Evolutionary conservation across 805 yeast species (phyloP).

Genomic region (Kodamaea kaohsiungensis): DNA sequence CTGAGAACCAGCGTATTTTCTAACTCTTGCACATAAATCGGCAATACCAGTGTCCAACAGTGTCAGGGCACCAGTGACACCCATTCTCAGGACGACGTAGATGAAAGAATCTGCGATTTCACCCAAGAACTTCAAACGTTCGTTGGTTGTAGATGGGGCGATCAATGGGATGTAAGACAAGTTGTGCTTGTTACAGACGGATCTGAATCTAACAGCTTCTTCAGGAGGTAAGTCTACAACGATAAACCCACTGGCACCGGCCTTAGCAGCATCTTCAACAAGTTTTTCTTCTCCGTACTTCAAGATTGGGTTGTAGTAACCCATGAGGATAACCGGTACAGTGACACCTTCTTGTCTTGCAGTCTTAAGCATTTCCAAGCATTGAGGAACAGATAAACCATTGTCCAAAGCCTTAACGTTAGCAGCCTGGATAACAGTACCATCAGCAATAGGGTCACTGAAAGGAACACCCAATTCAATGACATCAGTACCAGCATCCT

Average conservation of each 20-base stretch:
- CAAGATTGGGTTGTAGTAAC: constrained; percentile 93
- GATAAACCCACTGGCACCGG: constrained; percentile 94
- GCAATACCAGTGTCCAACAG: constrained; percentile 63
- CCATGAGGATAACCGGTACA: constrained; percentile 92
- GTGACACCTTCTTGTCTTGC: constrained; percentile 86
- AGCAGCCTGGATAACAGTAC: constrained; percentile 93
- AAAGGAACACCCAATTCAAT: constrained; percentile 96
- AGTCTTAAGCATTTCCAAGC: constrained; percentile 66
- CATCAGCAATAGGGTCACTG: constrained; percentile 98
- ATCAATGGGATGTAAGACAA: constrained; percentile 89
- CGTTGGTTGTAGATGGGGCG: constrained; percentile 96
- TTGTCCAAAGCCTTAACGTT: constrained; percentile 81
- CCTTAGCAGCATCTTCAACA: constrained; percentile 73
- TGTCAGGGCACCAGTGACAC: constrained; percentile 88
- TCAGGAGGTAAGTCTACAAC: constrained; percentile 97
- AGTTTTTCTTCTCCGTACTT: constrained; percentile 86
- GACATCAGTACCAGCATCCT: constrained; percentile 93
- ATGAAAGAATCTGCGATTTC: constrained; percentile 92
- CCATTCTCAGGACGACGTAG: constrained; percentile 97
- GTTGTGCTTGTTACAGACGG: constrained; percentile 63
- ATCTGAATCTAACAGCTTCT: constrained; percentile 88
- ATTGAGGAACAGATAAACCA: constrained; percentile 70
- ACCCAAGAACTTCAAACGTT: constrained; percentile 74
- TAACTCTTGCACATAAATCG: constrained; percentile 70
- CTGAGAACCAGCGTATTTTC: constrained; percentile 62